These are phyloP conservation scores for Plasmodium sp. DNA, from an alignment of 169 alveolate genomes.

Conservation along the genomic window DNA sequence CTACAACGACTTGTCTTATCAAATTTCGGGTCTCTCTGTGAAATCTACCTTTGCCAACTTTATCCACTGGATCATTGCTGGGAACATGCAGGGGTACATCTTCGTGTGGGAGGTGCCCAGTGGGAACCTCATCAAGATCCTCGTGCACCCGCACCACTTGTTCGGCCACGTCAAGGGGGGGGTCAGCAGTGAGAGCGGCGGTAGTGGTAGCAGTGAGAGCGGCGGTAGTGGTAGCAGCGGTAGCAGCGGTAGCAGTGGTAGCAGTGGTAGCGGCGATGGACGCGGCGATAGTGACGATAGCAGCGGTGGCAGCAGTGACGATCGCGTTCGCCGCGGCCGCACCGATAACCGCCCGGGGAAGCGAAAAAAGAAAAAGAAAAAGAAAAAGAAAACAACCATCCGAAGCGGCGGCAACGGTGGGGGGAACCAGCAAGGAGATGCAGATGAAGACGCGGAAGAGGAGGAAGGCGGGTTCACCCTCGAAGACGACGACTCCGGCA, in stretches of 20 bases:
- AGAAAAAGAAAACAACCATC: background rate
- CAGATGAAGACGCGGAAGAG: background rate
- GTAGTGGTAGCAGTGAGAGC: background rate
- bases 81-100: constrained; percentile 70
- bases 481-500: background rate
- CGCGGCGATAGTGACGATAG: background rate
- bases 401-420: background rate
- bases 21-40: constrained; percentile 62
- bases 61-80: constrained; percentile 75
- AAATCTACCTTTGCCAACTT: constrained; percentile 75
- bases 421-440: background rate
- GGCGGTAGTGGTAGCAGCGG: no score
- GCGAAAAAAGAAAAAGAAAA: background rate
- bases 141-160: constrained; percentile 22
- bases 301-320: background rate
- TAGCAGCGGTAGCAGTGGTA: background rate
- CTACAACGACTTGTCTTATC: constrained; percentile 57
- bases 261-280: background rate
- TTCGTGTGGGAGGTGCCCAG: constrained; percentile 77
- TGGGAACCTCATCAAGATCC: constrained; percentile 53
- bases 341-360: background rate
- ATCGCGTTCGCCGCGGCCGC: background rate
- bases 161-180: constrained; percentile 14
- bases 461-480: background rate
- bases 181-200: background rate